Evolutionary conservation across 2,329 filamentous ascomycete species (phyloP), one percentile per base, ranked within the genome.

Genomic region (Xylariaceae sp.): DNA sequence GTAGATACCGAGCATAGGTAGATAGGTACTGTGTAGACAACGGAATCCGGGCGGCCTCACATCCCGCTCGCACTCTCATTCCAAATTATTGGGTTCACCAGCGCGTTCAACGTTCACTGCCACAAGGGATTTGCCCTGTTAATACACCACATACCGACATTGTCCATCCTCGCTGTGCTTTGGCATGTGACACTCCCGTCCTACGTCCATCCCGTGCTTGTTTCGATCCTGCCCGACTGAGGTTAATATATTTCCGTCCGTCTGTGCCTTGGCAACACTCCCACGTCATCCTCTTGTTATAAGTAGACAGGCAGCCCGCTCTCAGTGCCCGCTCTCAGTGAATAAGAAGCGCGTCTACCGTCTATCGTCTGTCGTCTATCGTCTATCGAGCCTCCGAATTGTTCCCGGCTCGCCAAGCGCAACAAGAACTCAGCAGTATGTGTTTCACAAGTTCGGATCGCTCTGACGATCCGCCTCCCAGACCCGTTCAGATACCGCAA

Each of bases 401-500:
- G 13, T 7, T 29, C 8, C 22, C 16, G 13, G 22, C 8, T 13
- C 9, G 16, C 26, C 32, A 9, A 39, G n/a, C 21, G 15, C 15
- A 30, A 13, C 2, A 18, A 21, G 29, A 37, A 21, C 10, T 10
- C 3, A 40, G 15, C 12, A 44, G 5, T 44, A 80, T 80, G 78
- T 80, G 78, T 65, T 80, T 80, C 60, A 74, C 76, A 42, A 68
- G 68, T 59, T 76, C 74, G 47, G 70, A 75, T 53, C 70, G 73
- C 46, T 61, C 65, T 34, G 53, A 72, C 54, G 72, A 72, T 29
- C 70, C 70, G 18, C 68, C 73, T 7, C 70, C 76, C 2, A 68
- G 74, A 29, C 76, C 74, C 5, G 65, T 59, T 15, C 63, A 63
- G 22, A 41, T 64, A 8, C 64, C 63, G 2, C 63, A 60, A 9